Evolutionary conservation across 257 asterid species (phyloP).

Genomic region (Cinchona pubescens): DNA sequence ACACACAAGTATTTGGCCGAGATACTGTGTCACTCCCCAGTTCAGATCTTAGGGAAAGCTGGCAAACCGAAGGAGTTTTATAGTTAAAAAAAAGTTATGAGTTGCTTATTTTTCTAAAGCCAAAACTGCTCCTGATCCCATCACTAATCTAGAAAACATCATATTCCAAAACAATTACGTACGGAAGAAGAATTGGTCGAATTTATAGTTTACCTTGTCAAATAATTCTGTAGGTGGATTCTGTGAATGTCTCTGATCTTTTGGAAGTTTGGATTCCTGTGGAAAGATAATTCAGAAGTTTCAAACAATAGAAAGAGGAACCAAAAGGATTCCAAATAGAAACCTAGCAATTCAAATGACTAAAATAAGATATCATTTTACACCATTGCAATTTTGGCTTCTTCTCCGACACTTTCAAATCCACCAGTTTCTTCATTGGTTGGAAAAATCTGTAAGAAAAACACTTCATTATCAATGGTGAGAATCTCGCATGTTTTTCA

Average conservation of each 20-base stretch:
- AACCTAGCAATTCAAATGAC: background rate
- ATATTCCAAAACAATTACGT: background rate
- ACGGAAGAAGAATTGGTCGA: conserved; percentile 2
- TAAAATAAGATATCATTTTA: background rate
- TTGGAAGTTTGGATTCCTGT: conserved; percentile 42
- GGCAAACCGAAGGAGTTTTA: conserved; percentile 10
- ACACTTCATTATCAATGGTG: background rate
- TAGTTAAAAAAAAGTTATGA: background rate
- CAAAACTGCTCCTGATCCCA: background rate
- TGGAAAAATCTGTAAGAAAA: conserved; percentile 33
- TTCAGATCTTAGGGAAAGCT: conserved; percentile 65
- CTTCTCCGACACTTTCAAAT: conserved; percentile 21
- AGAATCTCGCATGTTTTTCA: too few relatives aligned
- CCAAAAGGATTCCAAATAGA: background rate
- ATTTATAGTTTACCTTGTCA: conserved; percentile 40
- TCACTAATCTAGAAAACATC: background rate
- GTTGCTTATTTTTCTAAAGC: background rate
- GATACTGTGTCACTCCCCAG: conserved; percentile 24
- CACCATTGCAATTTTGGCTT: conserved; percentile 17
- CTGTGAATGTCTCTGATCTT: conserved; percentile 25
- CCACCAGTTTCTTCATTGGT: conserved; percentile 21
- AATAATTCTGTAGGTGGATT: conserved; percentile 55
- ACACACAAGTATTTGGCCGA: conserved; percentile 26
- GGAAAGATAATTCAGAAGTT: conserved; percentile 6
- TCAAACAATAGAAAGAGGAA: background rate